phyloP scores from a whole-genome alignment of 1,139 yeast species.

The Suhomyces taliae region DNA sequence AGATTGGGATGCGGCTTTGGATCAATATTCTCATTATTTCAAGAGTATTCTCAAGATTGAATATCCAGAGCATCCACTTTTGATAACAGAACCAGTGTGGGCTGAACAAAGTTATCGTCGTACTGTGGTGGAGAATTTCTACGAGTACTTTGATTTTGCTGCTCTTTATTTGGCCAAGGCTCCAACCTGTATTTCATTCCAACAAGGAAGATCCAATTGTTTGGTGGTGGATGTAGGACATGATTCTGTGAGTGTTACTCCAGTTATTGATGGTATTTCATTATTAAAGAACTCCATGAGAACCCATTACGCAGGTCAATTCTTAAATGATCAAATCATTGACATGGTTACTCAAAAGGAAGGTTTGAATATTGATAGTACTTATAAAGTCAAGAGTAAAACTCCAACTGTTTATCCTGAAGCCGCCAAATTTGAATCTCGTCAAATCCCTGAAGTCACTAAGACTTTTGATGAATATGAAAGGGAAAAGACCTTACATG shows the following conservation, averaged over 20 bases:
- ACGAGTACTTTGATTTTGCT: slow-evolving; percentile 74
- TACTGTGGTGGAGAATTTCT: slow-evolving; percentile 70
- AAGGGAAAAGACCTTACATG: slow-evolving; percentile 44
- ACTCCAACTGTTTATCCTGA: slow-evolving; percentile 34
- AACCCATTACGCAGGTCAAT: slow-evolving; percentile 67
- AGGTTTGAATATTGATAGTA: slow-evolving; percentile 21
- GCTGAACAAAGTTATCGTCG: slow-evolving; percentile 67
- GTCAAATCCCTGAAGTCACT: slow-evolving; percentile 36
- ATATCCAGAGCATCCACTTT: slow-evolving; percentile 68
- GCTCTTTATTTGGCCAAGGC: slow-evolving; percentile 84
- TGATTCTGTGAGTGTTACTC: slow-evolving; percentile 79
- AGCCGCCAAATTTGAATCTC: slow-evolving; percentile 30
- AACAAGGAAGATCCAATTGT: slow-evolving; percentile 92
- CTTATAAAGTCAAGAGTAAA: slow-evolving; percentile 22
- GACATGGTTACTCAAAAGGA: slow-evolving; percentile 25
- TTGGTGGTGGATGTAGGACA: slow-evolving; percentile 93
- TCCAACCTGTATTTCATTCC: slow-evolving; percentile 90
- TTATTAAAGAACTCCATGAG: slow-evolving; percentile 69
- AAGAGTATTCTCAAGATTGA: slow-evolving; percentile 48
- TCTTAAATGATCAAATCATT: slow-evolving; percentile 47
- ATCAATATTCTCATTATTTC: slow-evolving; percentile 61
- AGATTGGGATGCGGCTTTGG: slow-evolving; percentile 78
- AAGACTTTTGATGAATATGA: slow-evolving; percentile 40
- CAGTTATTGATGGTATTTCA: slow-evolving; percentile 92
- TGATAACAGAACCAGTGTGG: slow-evolving; percentile 88